These are phyloP conservation scores for Backusella parvicylindrica DNA, from an alignment of 192 early-diverging fungal genomes.

Conservation along the genomic window DNA sequence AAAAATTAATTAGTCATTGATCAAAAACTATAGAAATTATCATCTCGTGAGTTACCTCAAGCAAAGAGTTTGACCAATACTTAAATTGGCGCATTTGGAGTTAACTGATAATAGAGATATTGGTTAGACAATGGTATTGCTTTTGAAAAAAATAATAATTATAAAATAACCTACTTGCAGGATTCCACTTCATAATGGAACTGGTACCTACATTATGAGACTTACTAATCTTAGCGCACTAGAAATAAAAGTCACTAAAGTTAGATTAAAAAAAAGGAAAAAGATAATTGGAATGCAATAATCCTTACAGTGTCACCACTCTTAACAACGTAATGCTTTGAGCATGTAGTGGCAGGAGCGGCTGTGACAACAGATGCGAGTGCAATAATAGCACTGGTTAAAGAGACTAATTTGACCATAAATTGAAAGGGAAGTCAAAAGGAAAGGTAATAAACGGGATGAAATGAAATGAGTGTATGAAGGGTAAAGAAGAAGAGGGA, in stretches of 20 bases:
- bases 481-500: background rate
- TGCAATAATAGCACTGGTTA: background rate
- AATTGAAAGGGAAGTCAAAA: background rate
- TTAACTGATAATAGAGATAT: constrained; percentile 1
- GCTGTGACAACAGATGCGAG: background rate
- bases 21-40: background rate
- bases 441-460: background rate
- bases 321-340: constrained; percentile 10
- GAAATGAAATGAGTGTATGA: background rate
- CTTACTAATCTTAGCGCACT: constrained; percentile 11
- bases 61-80: constrained; percentile 23
- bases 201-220: background rate
- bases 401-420: background rate
- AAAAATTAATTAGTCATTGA: background rate
- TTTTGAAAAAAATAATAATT: background rate
- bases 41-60: constrained; percentile 1
- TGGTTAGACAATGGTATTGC: background rate
- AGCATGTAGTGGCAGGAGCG: background rate
- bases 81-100: constrained; percentile 15
- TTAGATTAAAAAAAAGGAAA: background rate
- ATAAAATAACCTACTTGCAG: background rate
- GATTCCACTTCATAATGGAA: constrained; percentile 19
- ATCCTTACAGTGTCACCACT: constrained; percentile 11
- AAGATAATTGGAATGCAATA: background rate
- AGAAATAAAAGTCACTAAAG: background rate